Percentiles rank a stretch among this genome's conserved stretches.
Conservation (phyloP, 1,139 yeast genomes). For the Saccharomyces hybrid region DNA sequence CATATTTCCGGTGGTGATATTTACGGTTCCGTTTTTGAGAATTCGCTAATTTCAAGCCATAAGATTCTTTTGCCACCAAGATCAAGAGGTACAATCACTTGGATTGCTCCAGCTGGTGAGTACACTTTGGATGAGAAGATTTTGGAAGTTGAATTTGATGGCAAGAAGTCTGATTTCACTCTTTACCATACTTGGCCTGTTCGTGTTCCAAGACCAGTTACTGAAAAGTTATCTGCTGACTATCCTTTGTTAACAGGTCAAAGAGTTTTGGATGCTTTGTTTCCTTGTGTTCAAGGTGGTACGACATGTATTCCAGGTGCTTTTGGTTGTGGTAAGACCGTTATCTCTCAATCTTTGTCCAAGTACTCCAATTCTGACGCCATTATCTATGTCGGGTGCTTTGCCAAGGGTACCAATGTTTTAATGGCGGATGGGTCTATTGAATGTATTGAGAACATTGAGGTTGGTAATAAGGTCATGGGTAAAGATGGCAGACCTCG, state of each 20-base stretch:
- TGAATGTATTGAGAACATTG: too few species aligned
- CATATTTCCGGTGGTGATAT: conserved; percentile 98
- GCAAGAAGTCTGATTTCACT: conserved; percentile 68
- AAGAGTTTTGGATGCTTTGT: conserved; percentile 93
- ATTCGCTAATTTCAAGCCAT: conserved; percentile 85
- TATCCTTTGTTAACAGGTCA: conserved; percentile 96
- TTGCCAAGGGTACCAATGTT: too few species aligned
- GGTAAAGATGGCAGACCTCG: too few species aligned
- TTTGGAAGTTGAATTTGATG: conserved; percentile 91
- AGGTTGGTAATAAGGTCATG: too few species aligned
- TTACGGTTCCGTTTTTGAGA: conserved; percentile 88
- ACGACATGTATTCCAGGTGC: conserved; percentile 99
- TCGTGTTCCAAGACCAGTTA: conserved; percentile 97
- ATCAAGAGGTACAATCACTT: conserved; percentile 94
- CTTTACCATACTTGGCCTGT: conserved; percentile 99
- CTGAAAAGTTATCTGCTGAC: conserved; percentile 87
- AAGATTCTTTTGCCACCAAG: conserved; percentile 94
- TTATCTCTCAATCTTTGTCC: conserved; percentile 93
- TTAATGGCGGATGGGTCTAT: too few species aligned
- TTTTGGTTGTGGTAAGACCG: conserved; percentile 98
- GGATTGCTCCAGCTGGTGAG: conserved; percentile 82
- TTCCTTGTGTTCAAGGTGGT: conserved; percentile 99
- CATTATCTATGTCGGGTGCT: conserved; percentile 83
- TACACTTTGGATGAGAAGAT: conserved; percentile 85
- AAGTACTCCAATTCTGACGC: conserved; percentile 96